These are phyloP conservation scores for Hanseniaspora guilliermondii DNA, from an alignment of 805 yeast species.

Conservation along the genomic window DNA sequence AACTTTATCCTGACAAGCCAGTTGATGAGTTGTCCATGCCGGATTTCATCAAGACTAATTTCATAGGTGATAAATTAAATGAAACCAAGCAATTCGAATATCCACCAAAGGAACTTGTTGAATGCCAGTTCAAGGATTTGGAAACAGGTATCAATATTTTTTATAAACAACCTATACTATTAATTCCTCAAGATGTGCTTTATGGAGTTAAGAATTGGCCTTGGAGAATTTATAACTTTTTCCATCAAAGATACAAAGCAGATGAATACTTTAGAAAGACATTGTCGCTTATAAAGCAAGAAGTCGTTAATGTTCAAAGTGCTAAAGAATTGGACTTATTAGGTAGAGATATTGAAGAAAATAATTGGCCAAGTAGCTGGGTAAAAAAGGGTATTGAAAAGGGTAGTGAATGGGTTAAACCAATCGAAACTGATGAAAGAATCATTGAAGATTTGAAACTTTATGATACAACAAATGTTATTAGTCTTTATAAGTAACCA, in stretches of 20 bases:
- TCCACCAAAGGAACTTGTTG: constrained; percentile 45
- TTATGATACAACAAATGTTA: neutral
- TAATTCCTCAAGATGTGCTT: constrained; percentile 62
- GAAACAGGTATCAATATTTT: constrained; percentile 38
- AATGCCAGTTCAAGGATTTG: constrained; percentile 26
- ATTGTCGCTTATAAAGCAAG: constrained; percentile 40
- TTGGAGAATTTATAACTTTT: constrained; percentile 61
- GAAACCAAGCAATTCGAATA: constrained; percentile 30
- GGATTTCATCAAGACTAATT: constrained; percentile 49
- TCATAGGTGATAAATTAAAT: constrained; percentile 49
- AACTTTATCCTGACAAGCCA: constrained; percentile 16
- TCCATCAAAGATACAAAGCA: constrained; percentile 59
- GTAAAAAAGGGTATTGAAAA: constrained; percentile 60
- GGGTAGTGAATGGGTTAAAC: constrained; percentile 80
- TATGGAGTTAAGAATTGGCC: constrained; percentile 73
- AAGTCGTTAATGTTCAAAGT: constrained; percentile 37
- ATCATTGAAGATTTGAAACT: constrained; percentile 25
- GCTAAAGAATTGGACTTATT: constrained; percentile 30
- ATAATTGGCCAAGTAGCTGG: constrained; percentile 83
- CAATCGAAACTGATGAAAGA: constrained; percentile 56
- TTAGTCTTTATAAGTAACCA: neutral
- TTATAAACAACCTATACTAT: constrained; percentile 67
- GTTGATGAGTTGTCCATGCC: constrained; percentile 21
- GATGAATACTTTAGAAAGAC: constrained; percentile 52
- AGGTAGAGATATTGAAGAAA: constrained; percentile 48